A percentile compares a stretch with the other conserved stretches of the same genome.
These are phyloP conservation scores for Trichomonascaceae sp. DNA, from an alignment of 1,139 yeast species.

Conservation along the genomic window DNA sequence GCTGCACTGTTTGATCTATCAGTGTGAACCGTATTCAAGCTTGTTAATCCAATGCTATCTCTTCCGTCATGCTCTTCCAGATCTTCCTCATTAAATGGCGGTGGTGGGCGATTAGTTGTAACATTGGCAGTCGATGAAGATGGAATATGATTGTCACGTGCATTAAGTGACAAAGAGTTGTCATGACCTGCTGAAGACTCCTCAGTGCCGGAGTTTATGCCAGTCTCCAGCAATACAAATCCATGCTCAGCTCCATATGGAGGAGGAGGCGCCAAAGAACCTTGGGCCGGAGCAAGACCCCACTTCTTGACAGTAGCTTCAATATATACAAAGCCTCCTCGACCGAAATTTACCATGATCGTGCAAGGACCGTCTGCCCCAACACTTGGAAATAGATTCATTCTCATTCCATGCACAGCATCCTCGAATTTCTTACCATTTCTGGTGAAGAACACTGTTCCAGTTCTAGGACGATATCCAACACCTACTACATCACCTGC, in stretches of 20 bases:
- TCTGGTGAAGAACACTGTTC: constrained; percentile 81
- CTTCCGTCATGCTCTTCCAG: constrained; percentile 1
- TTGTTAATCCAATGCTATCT: constrained; percentile 5
- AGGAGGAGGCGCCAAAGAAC: constrained; percentile 72
- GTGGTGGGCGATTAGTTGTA: constrained; percentile 1
- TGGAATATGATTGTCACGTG: constrained; percentile 6
- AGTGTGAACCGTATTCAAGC: constrained; percentile 6
- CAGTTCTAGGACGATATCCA: constrained; percentile 75
- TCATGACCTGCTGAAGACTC: background rate
- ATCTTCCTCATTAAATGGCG: constrained; percentile 4
- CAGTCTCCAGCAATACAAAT: constrained; percentile 34
- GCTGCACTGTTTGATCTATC: background rate
- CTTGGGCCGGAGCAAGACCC: constrained; percentile 78
- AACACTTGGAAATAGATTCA: constrained; percentile 83
- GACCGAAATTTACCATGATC: constrained; percentile 82
- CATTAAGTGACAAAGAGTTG: constrained; percentile 1
- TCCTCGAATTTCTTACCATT: constrained; percentile 87
- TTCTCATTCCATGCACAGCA: constrained; percentile 68
- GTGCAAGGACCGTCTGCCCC: constrained; percentile 74
- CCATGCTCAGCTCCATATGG: constrained; percentile 51
- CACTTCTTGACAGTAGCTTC: constrained; percentile 93
- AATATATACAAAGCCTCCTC: constrained; percentile 85
- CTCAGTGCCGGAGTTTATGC: constrained; percentile 1
- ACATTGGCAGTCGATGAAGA: background rate
- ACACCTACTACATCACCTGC: constrained; percentile 92